Base-by-base conservation (phyloP, 495 filamentous ascomycete genomes). In the Penicillium desertorum region DNA sequence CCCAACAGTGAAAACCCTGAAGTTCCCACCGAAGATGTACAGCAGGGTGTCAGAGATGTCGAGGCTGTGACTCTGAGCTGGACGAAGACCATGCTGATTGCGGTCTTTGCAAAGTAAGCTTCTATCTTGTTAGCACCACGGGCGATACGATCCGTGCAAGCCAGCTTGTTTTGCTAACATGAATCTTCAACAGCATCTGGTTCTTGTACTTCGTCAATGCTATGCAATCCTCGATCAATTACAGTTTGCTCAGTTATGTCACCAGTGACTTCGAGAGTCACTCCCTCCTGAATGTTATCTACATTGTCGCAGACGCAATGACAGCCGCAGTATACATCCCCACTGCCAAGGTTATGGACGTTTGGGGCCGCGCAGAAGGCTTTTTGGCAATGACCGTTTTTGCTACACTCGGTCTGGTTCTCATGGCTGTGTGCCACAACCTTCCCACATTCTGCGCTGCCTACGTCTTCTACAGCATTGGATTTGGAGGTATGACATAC, bases 301-400 rank as follows among this genome's bases (percentile, higher is more conserved):
- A 74, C 41, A 76, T 86, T 48, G 77, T 87, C 3, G 72, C 79
- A 23, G 76, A 75, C 43, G 76, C 63, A 36, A 67, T 75, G 52
- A 54, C 72, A 1, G 70, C 69, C 10, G 72, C 72, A 10, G 63
- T 63, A 5, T 76, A 68, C 52, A 69, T 89, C 44, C 80, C 86
- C 2, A 68, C 88, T 19, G 86, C 85, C 43, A 88, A 89, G 69
- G 74, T 87, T 41, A 75, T 89, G 63, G 86, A 91, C 62, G 71
- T 86, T 25, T 89, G 80, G 76, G 87, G 86, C 54, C 66, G 84
- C 66, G 61, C 82, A 61, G 67, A 80, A 49, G 79, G 78, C 34
- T 89, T 87, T 61, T 71, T 68, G 12, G 43, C 78, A 53, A 75
- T 76, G 73, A 51, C 71, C 0, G 19, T 59, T 10, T 66, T 76